Conservation (phyloP, 2,329 filamentous ascomycete genomes). For the Xylaria sp. region DNA sequence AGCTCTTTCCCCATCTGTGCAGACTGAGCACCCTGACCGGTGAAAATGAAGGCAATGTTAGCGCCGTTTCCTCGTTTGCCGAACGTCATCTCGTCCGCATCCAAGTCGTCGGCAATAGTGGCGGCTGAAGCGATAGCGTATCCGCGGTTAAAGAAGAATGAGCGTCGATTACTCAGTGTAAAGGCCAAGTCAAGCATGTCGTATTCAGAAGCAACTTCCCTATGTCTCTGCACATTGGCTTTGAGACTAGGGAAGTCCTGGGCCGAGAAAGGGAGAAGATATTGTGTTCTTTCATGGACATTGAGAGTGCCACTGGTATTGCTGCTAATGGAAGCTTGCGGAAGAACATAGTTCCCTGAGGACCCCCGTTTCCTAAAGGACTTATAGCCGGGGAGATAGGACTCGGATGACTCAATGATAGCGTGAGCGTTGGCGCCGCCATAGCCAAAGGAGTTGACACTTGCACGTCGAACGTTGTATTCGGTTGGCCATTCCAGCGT, state of each 20-base stretch:
- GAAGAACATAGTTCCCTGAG: background rate
- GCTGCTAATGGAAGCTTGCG: background rate
- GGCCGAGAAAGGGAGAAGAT: slow-evolving; percentile 30
- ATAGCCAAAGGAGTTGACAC: slow-evolving; percentile 35
- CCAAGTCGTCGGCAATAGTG: background rate
- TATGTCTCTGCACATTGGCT: slow-evolving; percentile 21
- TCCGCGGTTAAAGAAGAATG: slow-evolving; percentile 21
- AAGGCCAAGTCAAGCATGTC: slow-evolving; percentile 24
- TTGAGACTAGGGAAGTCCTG: slow-evolving; percentile 28
- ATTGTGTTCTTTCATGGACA: slow-evolving; percentile 12
- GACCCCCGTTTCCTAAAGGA: slow-evolving; percentile 17
- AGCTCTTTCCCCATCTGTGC: slow-evolving; percentile 54
- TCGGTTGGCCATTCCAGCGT: slow-evolving; percentile 21
- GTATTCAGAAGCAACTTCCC: slow-evolving; percentile 17
- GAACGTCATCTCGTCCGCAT: slow-evolving; percentile 13
- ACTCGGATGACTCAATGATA: slow-evolving; percentile 26
- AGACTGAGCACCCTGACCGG: slow-evolving; percentile 28
- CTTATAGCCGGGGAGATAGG: slow-evolving; percentile 21
- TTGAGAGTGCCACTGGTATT: slow-evolving; percentile 18
- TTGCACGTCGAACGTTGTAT: slow-evolving; percentile 22
- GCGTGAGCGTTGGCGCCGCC: slow-evolving; percentile 36
- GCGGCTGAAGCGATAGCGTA: slow-evolving; percentile 16
- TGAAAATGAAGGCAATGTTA: slow-evolving; percentile 30
- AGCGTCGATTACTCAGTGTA: slow-evolving; percentile 25
- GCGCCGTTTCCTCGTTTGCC: slow-evolving; percentile 9